Evolutionary conservation across 75 land plant genomes (phyloP), one percentile per base, ranked within the genome.

Genomic region (Pinus taeda): DNA sequence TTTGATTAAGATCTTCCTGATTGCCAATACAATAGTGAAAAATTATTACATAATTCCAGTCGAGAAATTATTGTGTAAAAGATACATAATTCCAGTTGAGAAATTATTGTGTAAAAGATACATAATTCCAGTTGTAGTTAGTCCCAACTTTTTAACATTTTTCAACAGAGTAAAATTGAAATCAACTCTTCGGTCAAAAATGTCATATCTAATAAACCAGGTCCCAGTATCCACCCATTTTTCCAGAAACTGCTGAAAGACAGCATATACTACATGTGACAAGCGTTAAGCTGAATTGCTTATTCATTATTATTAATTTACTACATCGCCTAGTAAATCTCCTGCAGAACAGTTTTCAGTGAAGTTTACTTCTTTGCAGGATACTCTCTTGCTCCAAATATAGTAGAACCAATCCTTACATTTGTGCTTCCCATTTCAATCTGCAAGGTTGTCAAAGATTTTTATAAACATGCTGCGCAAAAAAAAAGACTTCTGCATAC

Each of bases 361-460:
- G 15, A 29, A 20, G 22, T 65, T 81, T 20, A 79, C 57, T 72
- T 74, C 80, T 82, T 86, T 12, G 79, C 77, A 42, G 89, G 86
- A 64, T 90, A 91, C 63, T 89, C 93, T 75, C 93, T 82, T 36
- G 92, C 76, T 59, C 93, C 93, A 80, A 91, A 91, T 71, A 91
- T 91, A 0, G 87, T 87, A 15, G 93, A 90, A 57, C 93, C 93
- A 70, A 90, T 82, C 71, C 93, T 80, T 4, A 91, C 92, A 78
- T 84, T 91, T 17, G 92, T 91, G 74, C 93, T 91, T 69, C 93
- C 93, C 93, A 90, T 84, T 66, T 84, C 86, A 78, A 89, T 89
- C 89, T 89, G 90, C 75, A 80, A 56, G 60, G 57, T 71, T 64
- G 59, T 20, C 15, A 73, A 33, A 33, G 22, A 71, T 29, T 67